These are phyloP conservation scores for Osmanthus fragrans DNA, from an alignment of 257 asterid species.

Conservation along the genomic window DNA sequence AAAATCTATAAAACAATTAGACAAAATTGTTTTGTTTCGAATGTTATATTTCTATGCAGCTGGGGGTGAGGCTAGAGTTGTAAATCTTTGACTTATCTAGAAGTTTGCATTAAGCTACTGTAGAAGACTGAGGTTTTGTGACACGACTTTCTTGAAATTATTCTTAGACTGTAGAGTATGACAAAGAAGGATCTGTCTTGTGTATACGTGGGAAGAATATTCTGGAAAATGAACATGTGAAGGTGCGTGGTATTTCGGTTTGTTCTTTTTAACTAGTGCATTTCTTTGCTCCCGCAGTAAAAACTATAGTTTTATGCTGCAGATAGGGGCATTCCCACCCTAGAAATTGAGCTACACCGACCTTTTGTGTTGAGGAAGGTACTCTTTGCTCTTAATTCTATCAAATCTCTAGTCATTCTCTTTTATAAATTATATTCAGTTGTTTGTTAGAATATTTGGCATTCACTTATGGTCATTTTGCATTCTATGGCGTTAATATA, in stretches of 20 bases:
- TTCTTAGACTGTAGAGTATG: too few species aligned
- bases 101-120: too few species aligned
- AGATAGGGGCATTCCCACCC: slow-evolving; percentile 99
- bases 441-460: neutral
- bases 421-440: neutral
- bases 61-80: neutral
- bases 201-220: slow-evolving; percentile 94
- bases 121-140: too few species aligned
- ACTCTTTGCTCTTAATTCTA: slow-evolving; percentile 1
- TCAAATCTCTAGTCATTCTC: neutral
- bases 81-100: too few species aligned
- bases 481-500: neutral
- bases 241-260: slow-evolving; percentile 51
- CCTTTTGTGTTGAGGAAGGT: slow-evolving; percentile 94
- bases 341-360: slow-evolving; percentile 84
- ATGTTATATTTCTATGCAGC: neutral
- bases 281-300: slow-evolving; percentile 20
- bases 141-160: too few species aligned
- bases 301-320: slow-evolving; percentile 29
- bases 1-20: neutral
- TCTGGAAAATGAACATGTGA: slow-evolving; percentile 89
- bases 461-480: neutral
- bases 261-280: slow-evolving; percentile 10
- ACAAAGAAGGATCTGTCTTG: slow-evolving; percentile 88
- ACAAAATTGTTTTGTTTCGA: neutral